Evolutionary conservation across 768 basidiomycete species (phyloP).

Genomic region (Leccinum obscurum): DNA sequence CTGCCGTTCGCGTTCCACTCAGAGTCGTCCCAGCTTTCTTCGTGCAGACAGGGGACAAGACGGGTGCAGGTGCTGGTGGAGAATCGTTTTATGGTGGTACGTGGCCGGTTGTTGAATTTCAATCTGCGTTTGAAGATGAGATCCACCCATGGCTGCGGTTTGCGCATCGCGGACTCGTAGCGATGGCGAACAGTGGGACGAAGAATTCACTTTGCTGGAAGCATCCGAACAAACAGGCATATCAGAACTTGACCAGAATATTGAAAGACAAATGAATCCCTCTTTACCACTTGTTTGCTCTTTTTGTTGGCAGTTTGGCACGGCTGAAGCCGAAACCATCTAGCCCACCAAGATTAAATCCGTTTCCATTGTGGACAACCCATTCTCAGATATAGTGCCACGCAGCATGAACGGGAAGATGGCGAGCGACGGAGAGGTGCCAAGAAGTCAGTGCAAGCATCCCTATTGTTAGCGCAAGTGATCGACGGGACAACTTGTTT

Average conservation of each 20-base stretch:
- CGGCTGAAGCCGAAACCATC: neutral
- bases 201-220: slow-evolving; percentile 55
- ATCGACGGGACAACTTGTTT: slow-evolving; percentile 2
- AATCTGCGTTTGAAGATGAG: slow-evolving; percentile 75
- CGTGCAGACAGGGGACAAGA: slow-evolving; percentile 94
- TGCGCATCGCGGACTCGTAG: slow-evolving; percentile 86
- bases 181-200: slow-evolving; percentile 87
- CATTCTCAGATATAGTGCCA: slow-evolving; percentile 90
- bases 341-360: slow-evolving; percentile 92
- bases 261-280: slow-evolving; percentile 7
- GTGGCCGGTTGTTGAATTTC: slow-evolving; percentile 10
- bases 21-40: slow-evolving; percentile 91
- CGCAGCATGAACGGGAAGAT: slow-evolving; percentile 78
- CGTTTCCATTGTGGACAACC: slow-evolving; percentile 86
- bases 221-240: neutral
- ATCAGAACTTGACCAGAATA: slow-evolving; percentile 43
- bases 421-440: slow-evolving; percentile 69
- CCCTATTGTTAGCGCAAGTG: neutral
- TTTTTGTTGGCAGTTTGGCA: too few species aligned
- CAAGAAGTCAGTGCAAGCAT: slow-evolving; percentile 67
- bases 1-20: neutral
- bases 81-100: slow-evolving; percentile 93
- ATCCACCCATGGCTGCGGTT: slow-evolving; percentile 92
- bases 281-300: too few species aligned
- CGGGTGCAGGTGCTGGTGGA: slow-evolving; percentile 88